Conservation (phyloP, 2,329 filamentous ascomycete species). For the Penicillium hordei region DNA sequence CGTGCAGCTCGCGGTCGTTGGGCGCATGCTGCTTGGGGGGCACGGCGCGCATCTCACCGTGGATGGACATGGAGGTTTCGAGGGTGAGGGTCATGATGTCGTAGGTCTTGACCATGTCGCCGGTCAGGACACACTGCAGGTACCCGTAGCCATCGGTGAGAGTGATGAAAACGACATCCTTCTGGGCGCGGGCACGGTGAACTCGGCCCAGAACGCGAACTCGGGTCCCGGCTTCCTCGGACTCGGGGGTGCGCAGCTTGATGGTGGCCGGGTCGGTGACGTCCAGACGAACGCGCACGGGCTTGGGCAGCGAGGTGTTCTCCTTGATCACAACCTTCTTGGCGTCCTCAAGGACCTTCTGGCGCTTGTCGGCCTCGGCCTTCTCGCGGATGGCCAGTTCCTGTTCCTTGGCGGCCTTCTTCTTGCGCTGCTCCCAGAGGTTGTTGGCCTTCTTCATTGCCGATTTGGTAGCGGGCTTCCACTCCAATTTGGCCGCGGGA, state of each 20-base stretch:
- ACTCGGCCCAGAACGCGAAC: constrained; percentile 81
- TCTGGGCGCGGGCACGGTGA: constrained; percentile 77
- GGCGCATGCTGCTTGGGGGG: constrained; percentile 76
- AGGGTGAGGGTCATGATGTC: constrained; percentile 81
- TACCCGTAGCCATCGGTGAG: constrained; percentile 79
- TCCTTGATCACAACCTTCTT: constrained; percentile 73
- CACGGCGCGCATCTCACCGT: constrained; percentile 79
- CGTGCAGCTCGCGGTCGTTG: constrained; percentile 82
- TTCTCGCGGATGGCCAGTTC: constrained; percentile 70
- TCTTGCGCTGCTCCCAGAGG: constrained; percentile 72
- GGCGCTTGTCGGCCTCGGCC: constrained; percentile 69
- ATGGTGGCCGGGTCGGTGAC: constrained; percentile 63
- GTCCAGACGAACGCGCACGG: constrained; percentile 73
- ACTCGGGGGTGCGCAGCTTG: constrained; percentile 56
- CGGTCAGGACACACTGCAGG: constrained; percentile 80
- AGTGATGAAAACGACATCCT: constrained; percentile 83
- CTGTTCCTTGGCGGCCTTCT: constrained; percentile 77
- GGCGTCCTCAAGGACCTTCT: constrained; percentile 73
- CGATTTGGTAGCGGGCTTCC: constrained; percentile 80
- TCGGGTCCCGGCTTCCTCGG: constrained; percentile 65
- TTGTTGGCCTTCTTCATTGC: constrained; percentile 81
- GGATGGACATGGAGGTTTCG: constrained; percentile 82
- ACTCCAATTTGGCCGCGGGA: constrained; percentile 63
- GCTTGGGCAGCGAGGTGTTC: constrained; percentile 69
- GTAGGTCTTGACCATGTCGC: constrained; percentile 85